phyloP scores from a whole-genome alignment of 2,329 filamentous ascomycete species.

The Colletotrichum cuscutae region DNA sequence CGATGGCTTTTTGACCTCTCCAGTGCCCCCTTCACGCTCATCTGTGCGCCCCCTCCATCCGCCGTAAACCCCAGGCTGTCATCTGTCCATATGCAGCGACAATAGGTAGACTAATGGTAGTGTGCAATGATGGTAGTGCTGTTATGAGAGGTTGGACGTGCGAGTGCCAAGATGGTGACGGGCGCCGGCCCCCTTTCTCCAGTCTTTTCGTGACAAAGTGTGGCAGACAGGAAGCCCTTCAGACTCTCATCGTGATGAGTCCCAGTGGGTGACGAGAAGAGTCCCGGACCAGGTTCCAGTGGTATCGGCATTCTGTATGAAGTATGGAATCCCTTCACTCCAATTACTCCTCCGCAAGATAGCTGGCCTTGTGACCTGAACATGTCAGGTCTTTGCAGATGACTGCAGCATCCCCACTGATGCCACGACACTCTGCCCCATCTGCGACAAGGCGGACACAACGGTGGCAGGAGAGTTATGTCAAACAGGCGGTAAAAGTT shows the following conservation, averaged over 20 bases:
- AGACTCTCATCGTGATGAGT: background rate
- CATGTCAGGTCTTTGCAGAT: background rate
- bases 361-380: background rate
- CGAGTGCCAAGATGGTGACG: background rate
- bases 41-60: background rate
- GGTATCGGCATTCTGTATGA: background rate
- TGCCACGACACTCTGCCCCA: constrained; percentile 5
- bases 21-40: background rate
- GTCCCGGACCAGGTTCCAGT: background rate
- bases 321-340: background rate
- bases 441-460: background rate
- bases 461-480: background rate
- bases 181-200: constrained; percentile 16
- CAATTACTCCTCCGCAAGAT: background rate
- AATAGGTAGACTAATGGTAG: background rate
- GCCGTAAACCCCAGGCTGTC: constrained; percentile 1
- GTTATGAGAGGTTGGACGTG: background rate
- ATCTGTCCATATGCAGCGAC: background rate
- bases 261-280: background rate
- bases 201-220: background rate
- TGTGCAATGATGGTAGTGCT: background rate
- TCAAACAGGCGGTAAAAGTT: background rate
- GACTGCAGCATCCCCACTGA: background rate
- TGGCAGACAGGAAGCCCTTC: background rate
- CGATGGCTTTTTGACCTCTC: background rate